Conservation (phyloP, 768 basidiomycete genomes). For the Coprinopsis marcescibilis region DNA sequence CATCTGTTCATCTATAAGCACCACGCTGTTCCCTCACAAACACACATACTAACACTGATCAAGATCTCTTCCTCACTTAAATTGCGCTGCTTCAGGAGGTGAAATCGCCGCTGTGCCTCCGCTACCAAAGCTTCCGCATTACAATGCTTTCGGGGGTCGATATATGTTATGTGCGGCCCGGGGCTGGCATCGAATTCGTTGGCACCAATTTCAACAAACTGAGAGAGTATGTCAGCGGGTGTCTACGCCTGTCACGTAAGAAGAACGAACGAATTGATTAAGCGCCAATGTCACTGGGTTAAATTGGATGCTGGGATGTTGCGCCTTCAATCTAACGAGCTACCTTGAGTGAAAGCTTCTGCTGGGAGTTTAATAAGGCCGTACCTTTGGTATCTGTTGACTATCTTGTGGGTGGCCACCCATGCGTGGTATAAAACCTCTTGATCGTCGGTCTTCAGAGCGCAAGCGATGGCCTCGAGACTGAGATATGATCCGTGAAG, state of each 20-base stretch:
- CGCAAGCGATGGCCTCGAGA: neutral
- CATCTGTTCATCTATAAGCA: conserved; percentile 36
- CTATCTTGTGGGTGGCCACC: conserved; percentile 24
- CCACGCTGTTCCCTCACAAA: too few species aligned
- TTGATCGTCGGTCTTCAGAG: neutral
- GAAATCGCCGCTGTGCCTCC: conserved; percentile 35
- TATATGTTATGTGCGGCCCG: conserved; percentile 44
- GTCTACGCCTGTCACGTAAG: neutral
- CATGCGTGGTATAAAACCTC: conserved; percentile 24
- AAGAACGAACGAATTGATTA: conserved; percentile 25
- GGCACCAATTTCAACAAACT: conserved; percentile 49
- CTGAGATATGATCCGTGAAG: conserved; percentile 2
- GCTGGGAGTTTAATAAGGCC: neutral
- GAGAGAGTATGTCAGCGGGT: neutral
- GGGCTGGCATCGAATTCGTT: conserved; percentile 37
- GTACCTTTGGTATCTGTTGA: conserved; percentile 14
- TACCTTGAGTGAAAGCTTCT: too few species aligned
- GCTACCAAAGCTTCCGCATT: conserved; percentile 33
- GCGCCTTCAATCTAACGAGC: too few species aligned
- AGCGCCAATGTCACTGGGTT: conserved; percentile 12
- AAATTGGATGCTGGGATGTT: too few species aligned
- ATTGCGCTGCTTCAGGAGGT: conserved; percentile 35
- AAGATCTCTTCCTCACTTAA: conserved; percentile 36
- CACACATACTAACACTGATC: conserved; percentile 38
- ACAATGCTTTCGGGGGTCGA: conserved; percentile 43